Base-by-base conservation (phyloP, 2,329 filamentous ascomycete genomes). In the Apiospora aurea region DNA sequence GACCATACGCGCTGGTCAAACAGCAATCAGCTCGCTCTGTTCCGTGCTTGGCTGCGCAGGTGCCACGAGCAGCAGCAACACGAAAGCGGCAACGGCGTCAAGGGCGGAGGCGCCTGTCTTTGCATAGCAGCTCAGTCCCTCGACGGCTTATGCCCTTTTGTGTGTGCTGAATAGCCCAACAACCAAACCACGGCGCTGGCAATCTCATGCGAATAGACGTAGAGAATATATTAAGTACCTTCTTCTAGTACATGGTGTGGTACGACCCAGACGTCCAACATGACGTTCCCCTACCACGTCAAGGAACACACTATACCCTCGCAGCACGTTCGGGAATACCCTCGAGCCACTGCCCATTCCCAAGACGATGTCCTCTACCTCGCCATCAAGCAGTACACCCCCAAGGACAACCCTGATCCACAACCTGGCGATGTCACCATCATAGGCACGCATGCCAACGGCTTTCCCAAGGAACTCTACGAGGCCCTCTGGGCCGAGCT, bases 391-490 rank as follows among this genome's bases (percentile, higher is more conserved):
- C 94, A 98, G 80, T 98, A 98, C 80, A 93, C 89, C 0, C 95
- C 95, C 1, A 85, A 90, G 71, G 88, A 92, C 78, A 95, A 95
- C 77, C 87, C 85, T 0, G 82, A 84, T 34, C 92, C 94, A 0
- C 86, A 90, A 74, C 88, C 90, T 0, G 93, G 94, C 46, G 94
- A 96, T 81, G 85, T 98, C 11, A 98, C 94, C 26, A 91, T 98
- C 72, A 90, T 98, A 71, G 94, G 89, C 14, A 92, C 92, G 5
- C 95, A 98, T 83, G 96, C 94, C 69, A 98, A 98, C 84, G 96
- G 92, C 14, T 97, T 98, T 76, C 93, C 94, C 14, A 98, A 98
- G 93, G 96, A 98, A 85, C 83, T 98, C 2, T 98, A 98, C 79
- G 95, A 98, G 78, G 93, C 96, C 0, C 85, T 98, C 0, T 98